These are phyloP conservation scores for Cyclostephanos invisitatus DNA, from an alignment of 108 stramenopile species.

Conservation along the genomic window DNA sequence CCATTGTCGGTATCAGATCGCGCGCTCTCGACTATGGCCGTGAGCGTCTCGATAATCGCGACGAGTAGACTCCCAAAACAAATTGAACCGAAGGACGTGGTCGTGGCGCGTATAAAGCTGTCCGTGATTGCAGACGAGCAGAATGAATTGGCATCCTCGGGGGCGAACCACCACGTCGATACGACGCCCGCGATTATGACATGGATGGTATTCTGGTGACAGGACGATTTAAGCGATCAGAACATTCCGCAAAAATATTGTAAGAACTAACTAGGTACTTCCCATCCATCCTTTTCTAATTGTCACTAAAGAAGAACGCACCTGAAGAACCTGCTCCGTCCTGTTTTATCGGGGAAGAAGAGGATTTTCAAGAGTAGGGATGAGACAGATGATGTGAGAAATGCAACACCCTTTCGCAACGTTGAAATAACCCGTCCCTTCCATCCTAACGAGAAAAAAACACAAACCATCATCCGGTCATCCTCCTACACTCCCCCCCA, in stretches of 20 bases:
- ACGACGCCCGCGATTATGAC: constrained; percentile 79
- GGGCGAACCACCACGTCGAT: constrained; percentile 91
- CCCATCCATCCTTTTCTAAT: background rate
- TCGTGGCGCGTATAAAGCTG: constrained; percentile 65
- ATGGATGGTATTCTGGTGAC: constrained; percentile 77
- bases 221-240: constrained; percentile 57
- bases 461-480: background rate
- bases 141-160: constrained; percentile 62
- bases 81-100: constrained; percentile 85
- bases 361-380: background rate
- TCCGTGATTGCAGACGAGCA: constrained; percentile 62
- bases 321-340: constrained; percentile 46
- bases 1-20: constrained; percentile 53
- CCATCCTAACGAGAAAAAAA: too few relatives aligned
- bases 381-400: background rate
- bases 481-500: background rate
- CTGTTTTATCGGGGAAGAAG: constrained; percentile 5
- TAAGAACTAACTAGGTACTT: background rate
- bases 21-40: constrained; percentile 55
- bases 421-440: too few relatives aligned
- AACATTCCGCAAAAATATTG: background rate
- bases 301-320: background rate
- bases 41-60: constrained; percentile 79
- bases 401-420: background rate
- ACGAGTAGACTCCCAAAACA: constrained; percentile 87